phyloP scores from a whole-genome alignment of 768 basidiomycete species.

The Erythrobasidium yunnanense region DNA sequence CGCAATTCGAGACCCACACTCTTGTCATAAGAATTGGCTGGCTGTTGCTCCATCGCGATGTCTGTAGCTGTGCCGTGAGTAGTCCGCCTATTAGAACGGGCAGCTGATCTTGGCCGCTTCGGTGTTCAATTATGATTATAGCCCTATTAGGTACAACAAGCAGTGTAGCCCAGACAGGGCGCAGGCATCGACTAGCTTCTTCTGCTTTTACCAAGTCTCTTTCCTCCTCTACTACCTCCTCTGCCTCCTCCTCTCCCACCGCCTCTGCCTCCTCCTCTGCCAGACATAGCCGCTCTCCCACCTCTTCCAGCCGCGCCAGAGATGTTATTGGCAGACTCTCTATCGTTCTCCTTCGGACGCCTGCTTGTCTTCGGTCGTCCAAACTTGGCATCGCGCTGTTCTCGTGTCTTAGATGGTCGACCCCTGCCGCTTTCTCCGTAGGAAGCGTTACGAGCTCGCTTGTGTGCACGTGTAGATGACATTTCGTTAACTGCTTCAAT shows the following conservation, averaged over 20 bases:
- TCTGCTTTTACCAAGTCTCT: conserved; percentile 35
- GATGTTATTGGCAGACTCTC: conserved; percentile 41
- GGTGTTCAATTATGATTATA: too few relatives aligned
- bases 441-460: conserved; percentile 41
- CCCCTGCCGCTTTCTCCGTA: conserved; percentile 44
- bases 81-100: too few relatives aligned
- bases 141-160: too few relatives aligned
- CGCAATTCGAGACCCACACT: too few relatives aligned
- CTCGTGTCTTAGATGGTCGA: conserved; percentile 46
- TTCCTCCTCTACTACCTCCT: conserved; percentile 12
- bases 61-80: too few relatives aligned
- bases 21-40: too few relatives aligned
- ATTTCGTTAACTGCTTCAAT: conserved; percentile 77
- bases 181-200: too few relatives aligned
- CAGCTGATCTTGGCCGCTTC: too few relatives aligned
- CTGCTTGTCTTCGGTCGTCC: conserved; percentile 54
- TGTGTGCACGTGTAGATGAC: conserved; percentile 60
- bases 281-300: conserved; percentile 36
- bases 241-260: conserved; percentile 30
- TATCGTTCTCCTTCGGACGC: conserved; percentile 69
- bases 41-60: too few relatives aligned
- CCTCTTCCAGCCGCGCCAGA: conserved; percentile 55
- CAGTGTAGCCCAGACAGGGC: too few relatives aligned
- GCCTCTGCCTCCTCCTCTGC: conserved; percentile 42
- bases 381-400: conserved; percentile 60